These are phyloP conservation scores for Murraya koenigii DNA, from an alignment of 345 rosid species.

Conservation along the genomic window DNA sequence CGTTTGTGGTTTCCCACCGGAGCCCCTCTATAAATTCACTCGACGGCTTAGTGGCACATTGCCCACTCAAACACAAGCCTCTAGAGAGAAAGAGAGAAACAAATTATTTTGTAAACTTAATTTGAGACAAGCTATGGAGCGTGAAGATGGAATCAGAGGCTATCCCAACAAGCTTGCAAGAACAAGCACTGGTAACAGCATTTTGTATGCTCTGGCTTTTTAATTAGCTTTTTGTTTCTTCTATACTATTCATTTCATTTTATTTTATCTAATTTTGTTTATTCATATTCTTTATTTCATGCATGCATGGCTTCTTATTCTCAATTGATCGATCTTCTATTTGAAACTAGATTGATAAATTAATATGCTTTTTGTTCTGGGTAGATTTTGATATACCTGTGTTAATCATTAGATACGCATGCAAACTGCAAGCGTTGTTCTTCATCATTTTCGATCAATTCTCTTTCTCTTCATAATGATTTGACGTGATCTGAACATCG, in stretches of 20 bases:
- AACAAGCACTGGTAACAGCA: background rate
- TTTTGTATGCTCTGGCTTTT: background rate
- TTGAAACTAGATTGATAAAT: too few species aligned
- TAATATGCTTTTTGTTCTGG: too few species aligned
- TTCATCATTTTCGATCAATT: background rate
- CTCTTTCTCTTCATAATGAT: too few species aligned
- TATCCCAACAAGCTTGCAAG: constrained; percentile 9
- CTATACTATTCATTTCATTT: too few species aligned
- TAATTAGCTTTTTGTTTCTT: background rate
- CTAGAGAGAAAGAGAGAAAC: background rate
- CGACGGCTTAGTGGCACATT: background rate
- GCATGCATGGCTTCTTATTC: background rate
- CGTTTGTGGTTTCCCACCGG: background rate
- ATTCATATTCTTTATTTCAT: background rate
- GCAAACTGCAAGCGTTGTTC: background rate
- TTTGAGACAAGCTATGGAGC: background rate
- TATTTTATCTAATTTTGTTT: background rate
- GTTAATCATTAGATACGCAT: background rate
- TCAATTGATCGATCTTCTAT: background rate
- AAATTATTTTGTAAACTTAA: background rate
- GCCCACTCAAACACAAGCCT: background rate
- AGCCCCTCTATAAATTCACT: background rate
- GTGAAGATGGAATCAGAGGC: background rate
- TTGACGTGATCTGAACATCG: too few species aligned
- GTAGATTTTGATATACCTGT: background rate